Evolutionary conservation across 371 early-diverging fungal genomes (phyloP), one percentile per base, ranked within the genome.

Genomic region (Actinomortierella ambigua): DNA sequence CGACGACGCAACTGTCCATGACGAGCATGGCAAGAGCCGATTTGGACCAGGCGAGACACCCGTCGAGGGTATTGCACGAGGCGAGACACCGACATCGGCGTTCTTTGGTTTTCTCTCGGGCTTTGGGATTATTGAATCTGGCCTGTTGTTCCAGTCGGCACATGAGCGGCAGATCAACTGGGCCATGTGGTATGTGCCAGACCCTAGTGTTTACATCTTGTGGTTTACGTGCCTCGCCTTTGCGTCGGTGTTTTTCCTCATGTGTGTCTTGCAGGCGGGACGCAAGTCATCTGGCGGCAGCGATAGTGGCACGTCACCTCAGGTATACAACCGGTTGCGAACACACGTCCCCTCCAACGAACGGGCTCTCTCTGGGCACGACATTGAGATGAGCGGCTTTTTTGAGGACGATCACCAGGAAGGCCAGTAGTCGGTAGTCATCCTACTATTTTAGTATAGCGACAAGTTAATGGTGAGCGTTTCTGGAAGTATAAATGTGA

Each of bases 301-400:
- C 20, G 57, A 41, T 8, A 28, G 11, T 15, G 9, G 41, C 4
- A 23, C 42, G 15, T 14, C n/a, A 39, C 26, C 26, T 40, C 55
- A 61, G 24, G 39, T 47, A 1, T 70, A 70, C 41, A 70, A 65
- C 40, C 61, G 71, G 17, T 34, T 70, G 15, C 53, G 65, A 28
- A 70, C 71, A 17, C 23, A 53, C 7, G 59, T 44, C 15, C 47
- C 52, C 5, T 43, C 65, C 15, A 65, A 70, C 34, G 71, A 70
- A 9, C 63, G 59, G 14, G 59, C 55, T 13, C 62, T 24, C 40
- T n/a, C 41, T 18, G 50, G 44, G 15, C 56, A 51, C 4, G 71
- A 70, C 41, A 70, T 70, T 55, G 71, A 70, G 50, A 55, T 70
- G 71, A 70, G 71, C n/a, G 71, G 71, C n/a, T 65, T 55, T 50